Evolutionary conservation across 2,329 filamentous ascomycete species (phyloP).

Genomic region (Epichloe scottii): DNA sequence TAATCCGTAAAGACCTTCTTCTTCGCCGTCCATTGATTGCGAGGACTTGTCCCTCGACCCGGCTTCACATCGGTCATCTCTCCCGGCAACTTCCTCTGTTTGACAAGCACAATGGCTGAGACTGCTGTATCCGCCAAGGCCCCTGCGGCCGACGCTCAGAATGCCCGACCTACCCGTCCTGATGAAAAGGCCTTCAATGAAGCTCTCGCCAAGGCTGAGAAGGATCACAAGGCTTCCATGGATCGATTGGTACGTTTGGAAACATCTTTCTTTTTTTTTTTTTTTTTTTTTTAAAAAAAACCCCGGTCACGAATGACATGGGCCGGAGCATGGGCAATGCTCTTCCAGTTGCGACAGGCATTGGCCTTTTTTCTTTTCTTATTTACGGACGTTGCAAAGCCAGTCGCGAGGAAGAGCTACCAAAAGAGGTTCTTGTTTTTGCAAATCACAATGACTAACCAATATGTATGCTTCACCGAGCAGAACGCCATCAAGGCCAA

Average conservation of each 20-base stretch:
- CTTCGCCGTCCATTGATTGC: slow-evolving; percentile 1
- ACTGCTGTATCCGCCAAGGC: slow-evolving; percentile 32
- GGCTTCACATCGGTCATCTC: slow-evolving; percentile 10
- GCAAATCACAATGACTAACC: slow-evolving; percentile 6
- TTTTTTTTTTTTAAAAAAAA: neutral
- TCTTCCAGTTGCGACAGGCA: neutral
- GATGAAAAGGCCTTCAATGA: slow-evolving; percentile 78
- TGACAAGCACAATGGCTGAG: slow-evolving; percentile 29
- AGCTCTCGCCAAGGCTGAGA: slow-evolving; percentile 68
- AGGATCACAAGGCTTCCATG: slow-evolving; percentile 69
- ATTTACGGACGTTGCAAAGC: too few relatives aligned
- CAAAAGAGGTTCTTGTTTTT: neutral
- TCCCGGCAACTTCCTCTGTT: slow-evolving; percentile 1
- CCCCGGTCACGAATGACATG: too few relatives aligned
- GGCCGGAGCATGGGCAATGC: neutral
- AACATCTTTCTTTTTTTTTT: neutral
- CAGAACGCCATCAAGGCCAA: slow-evolving; percentile 82
- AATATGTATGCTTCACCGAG: slow-evolving; percentile 6
- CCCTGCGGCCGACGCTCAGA: slow-evolving; percentile 26
- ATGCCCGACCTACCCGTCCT: slow-evolving; percentile 66
- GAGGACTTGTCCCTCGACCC: slow-evolving; percentile 4
- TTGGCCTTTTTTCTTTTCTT: neutral
- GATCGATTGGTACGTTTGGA: slow-evolving; percentile 33
- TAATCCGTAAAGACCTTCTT: neutral
- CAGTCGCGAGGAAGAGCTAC: too few relatives aligned